Percentiles rank a stretch among this genome's conserved stretches.
Evolutionary conservation across 306 rosid species (phyloP).

Genomic region (Prunus mira): DNA sequence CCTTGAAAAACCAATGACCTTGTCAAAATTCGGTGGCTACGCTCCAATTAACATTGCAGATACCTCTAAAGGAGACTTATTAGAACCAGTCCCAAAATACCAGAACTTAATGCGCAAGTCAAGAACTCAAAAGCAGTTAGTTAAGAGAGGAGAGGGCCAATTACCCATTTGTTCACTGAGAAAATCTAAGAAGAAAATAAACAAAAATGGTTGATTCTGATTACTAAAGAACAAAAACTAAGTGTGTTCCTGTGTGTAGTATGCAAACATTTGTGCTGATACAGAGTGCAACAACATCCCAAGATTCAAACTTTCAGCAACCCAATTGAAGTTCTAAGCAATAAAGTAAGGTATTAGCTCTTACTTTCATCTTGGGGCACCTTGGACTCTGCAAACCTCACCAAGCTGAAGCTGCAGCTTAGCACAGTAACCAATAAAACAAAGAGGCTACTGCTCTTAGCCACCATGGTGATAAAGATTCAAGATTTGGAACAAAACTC

Average conservation of each 20-base stretch:
- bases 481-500: neutral
- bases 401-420: conserved; percentile 39
- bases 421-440: conserved; percentile 20
- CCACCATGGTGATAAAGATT: conserved; percentile 32
- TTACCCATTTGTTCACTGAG: neutral
- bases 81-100: neutral
- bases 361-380: conserved; percentile 65
- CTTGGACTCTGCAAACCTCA: conserved; percentile 42
- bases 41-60: neutral
- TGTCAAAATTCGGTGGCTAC: neutral
- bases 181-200: neutral
- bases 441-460: conserved; percentile 24
- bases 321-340: neutral
- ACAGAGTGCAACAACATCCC: neutral
- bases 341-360: neutral
- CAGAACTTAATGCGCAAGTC: neutral
- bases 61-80: neutral
- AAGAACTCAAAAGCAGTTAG: neutral
- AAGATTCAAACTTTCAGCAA: conserved; percentile 10
- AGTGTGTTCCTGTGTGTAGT: neutral
- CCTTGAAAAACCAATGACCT: no score
- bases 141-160: neutral
- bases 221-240: neutral
- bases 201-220: neutral
- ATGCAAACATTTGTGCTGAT: neutral